Conservation (phyloP, 1,139 yeast genomes). For the Scheffersomyces insectosa region DNA sequence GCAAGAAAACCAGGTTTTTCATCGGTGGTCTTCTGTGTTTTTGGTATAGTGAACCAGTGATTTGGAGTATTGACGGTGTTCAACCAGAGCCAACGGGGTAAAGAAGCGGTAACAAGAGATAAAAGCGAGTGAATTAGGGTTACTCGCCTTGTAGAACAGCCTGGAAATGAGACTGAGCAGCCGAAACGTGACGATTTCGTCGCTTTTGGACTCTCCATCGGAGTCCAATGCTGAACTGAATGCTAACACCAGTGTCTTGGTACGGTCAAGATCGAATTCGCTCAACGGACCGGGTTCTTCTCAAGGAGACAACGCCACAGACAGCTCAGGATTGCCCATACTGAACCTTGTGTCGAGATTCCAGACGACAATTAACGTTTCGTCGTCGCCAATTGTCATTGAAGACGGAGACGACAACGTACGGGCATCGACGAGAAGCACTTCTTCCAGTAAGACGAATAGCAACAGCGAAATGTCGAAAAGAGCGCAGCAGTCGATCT, state of each 20-base stretch:
- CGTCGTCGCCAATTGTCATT: slow-evolving; percentile 2
- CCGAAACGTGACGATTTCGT: slow-evolving; percentile 20
- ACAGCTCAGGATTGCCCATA: slow-evolving; percentile 1
- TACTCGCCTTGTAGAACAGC: too few relatives aligned
- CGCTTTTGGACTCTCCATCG: slow-evolving; percentile 15
- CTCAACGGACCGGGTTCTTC: not conserved
- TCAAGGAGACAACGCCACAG: not conserved
- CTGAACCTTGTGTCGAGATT: slow-evolving; percentile 13
- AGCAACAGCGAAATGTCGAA: too few relatives aligned
- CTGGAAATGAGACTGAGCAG: slow-evolving; percentile 6
- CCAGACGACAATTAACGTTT: slow-evolving; percentile 13
- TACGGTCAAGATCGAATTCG: slow-evolving; percentile 5
- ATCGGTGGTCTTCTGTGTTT: too few relatives aligned
- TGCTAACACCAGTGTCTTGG: not conserved
- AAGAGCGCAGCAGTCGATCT: not conserved
- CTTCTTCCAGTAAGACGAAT: not conserved
- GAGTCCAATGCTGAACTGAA: slow-evolving; percentile 3
- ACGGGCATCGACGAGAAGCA: slow-evolving; percentile 5
- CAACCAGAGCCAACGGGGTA: too few relatives aligned
- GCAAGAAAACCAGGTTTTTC: too few relatives aligned
- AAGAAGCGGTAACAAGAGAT: too few relatives aligned
- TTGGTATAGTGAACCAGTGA: too few relatives aligned
- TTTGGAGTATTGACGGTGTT: too few relatives aligned
- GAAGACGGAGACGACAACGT: slow-evolving; percentile 6
- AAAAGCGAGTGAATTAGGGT: too few relatives aligned